Evolutionary conservation across 2,329 filamentous ascomycete species (phyloP).

Genomic region (Fusarium sp.): DNA sequence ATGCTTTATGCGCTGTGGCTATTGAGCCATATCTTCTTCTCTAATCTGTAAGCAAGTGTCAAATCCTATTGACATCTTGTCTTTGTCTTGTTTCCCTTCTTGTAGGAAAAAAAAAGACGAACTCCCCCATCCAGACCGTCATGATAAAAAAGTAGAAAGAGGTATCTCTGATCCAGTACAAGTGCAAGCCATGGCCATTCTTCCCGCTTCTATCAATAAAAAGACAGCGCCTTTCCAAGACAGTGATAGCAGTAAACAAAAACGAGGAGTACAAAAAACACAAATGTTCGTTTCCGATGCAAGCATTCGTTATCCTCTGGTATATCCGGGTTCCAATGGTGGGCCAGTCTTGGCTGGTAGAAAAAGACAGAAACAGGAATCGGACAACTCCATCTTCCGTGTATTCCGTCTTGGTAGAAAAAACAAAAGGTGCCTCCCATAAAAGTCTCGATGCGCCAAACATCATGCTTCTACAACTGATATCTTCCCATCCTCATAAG

Average conservation of each 20-base stretch:
- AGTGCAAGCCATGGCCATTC: conserved; percentile 40
- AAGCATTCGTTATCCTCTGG: conserved; percentile 22
- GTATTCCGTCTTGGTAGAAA: conserved; percentile 32
- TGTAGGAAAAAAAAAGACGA: not conserved
- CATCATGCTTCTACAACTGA: conserved; percentile 47
- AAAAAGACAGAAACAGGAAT: conserved; percentile 15
- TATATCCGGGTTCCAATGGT: conserved; percentile 16
- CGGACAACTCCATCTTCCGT: conserved; percentile 38
- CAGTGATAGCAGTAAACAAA: conserved; percentile 23
- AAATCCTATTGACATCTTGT: conserved; percentile 10
- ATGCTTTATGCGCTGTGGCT: conserved; percentile 30
- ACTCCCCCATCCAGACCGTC: conserved; percentile 13
- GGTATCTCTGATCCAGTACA: conserved; percentile 40
- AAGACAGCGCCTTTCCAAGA: conserved; percentile 37
- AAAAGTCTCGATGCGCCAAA: conserved; percentile 44
- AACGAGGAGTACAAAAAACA: conserved; percentile 18
- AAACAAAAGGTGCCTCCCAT: conserved; percentile 22
- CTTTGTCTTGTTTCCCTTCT: conserved; percentile 10
- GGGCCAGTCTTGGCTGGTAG: conserved; percentile 9
- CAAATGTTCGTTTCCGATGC: conserved; percentile 30
- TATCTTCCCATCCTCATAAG: conserved; percentile 46
- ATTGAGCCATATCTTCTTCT: conserved; percentile 36
- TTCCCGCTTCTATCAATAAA: conserved; percentile 44
- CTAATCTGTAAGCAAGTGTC: conserved; percentile 25
- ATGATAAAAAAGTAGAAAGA: conserved; percentile 33